Base-by-base conservation (phyloP, 306 rosid species). In the Albizia julibrissin region DNA sequence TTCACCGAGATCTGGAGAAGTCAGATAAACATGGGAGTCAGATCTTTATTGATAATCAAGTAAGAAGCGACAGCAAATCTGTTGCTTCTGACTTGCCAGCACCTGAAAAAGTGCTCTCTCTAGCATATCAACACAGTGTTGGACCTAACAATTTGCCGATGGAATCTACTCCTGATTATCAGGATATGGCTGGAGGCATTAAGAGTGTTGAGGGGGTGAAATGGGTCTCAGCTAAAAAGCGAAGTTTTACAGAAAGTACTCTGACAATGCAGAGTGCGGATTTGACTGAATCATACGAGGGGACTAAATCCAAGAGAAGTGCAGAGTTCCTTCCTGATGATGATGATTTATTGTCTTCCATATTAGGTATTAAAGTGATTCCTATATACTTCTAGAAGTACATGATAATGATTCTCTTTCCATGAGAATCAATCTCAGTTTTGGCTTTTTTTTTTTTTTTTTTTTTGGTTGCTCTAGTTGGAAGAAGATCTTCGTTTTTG, bases 291-390 rank as follows among this genome's bases (percentile, higher is more conserved):
- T 94, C 99, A 49, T 88, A 87, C 77, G 91, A 86, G 42, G 91
- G 87, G 79, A 81, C 87, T 70, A 89, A 72, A 85, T 91, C 88
- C 77, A 89, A 85, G 87, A 89, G 89, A 83, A 89, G 90, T 49
- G 71, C 84, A 5, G 94, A 90, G 80, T 89, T 91, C 54, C 73
- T 96, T 88, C 99, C 99, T 59, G 97, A 91, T 83, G 99, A 96
- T 64, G 92, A 96, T 87, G 99, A 96, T 90, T 79, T 96, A 74
- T 86, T 96, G 88, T 96, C 99, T 79, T 94, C 99, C 50, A 96
- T 96, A 82, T 89, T 96, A 92, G 99, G 99, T 96, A 90, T 82
- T 64, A 7, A 64, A 29, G 13, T 72, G 79, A 44, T 37, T 65
- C 33, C 72, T 72, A 75, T 42, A n/a, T 73, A 72, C 46, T 52